Evolutionary conservation across 352 stramenopile genomes (phyloP).

Genomic region (Pythium graminicola): DNA sequence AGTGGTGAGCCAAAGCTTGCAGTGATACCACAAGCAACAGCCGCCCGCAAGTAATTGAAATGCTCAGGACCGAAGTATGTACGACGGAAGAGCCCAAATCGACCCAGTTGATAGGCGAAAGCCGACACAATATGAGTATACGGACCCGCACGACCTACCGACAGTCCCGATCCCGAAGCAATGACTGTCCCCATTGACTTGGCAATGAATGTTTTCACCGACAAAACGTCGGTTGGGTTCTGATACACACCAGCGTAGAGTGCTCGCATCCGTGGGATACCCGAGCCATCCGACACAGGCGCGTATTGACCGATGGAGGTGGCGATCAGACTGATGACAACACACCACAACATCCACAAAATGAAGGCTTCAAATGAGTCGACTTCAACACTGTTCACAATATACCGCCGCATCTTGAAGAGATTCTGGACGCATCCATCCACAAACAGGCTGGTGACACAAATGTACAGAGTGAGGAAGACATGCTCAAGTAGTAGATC

Average conservation of each 20-base stretch:
- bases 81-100: conserved; percentile 56
- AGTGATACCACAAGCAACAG: conserved; percentile 69
- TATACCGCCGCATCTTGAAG: conserved; percentile 44
- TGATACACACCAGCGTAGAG: conserved; percentile 71
- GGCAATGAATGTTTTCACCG: conserved; percentile 55
- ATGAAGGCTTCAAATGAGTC: conserved; percentile 59
- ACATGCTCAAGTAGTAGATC: no score
- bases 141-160: conserved; percentile 56
- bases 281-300: conserved; percentile 61
- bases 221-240: conserved; percentile 59
- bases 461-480: not conserved
- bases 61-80: conserved; percentile 65
- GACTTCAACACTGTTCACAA: conserved; percentile 50
- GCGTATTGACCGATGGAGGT: conserved; percentile 60
- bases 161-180: conserved; percentile 56
- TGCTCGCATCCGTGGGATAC: conserved; percentile 67
- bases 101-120: conserved; percentile 62
- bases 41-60: conserved; percentile 58
- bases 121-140: conserved; percentile 76
- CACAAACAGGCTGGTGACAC: conserved; percentile 35
- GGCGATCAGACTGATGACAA: conserved; percentile 40
- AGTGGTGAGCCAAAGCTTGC: conserved; percentile 76
- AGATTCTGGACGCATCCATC: conserved; percentile 64
- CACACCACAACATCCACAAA: conserved; percentile 61
- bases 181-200: conserved; percentile 63